These are phyloP conservation scores for Ogataea glucozyma DNA, from an alignment of 805 yeast genomes.

Conservation along the genomic window DNA sequence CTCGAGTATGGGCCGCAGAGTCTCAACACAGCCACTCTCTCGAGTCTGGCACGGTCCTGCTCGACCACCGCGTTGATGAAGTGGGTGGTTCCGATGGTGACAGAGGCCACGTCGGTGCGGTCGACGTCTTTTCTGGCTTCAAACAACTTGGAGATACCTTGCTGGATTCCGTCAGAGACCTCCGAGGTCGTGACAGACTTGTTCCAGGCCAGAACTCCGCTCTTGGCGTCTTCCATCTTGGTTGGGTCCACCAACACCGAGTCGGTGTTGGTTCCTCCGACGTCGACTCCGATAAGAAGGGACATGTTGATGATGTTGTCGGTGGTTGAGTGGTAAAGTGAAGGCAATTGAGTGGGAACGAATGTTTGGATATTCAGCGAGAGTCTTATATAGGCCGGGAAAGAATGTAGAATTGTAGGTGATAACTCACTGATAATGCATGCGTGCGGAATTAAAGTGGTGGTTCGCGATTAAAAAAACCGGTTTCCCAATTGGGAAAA, in stretches of 20 bases:
- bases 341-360: background rate
- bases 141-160: constrained; percentile 39
- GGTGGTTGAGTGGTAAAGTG: background rate
- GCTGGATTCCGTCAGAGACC: constrained; percentile 44
- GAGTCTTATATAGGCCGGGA: no score
- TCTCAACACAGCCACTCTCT: constrained; percentile 47
- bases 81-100: constrained; percentile 55
- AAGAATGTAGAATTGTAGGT: no score
- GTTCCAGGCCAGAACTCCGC: constrained; percentile 43
- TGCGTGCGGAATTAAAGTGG: background rate
- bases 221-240: constrained; percentile 19
- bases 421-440: background rate
- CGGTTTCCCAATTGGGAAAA: background rate
- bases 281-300: constrained; percentile 47
- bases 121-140: constrained; percentile 20
- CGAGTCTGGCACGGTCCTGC: constrained; percentile 43
- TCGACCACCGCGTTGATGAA: constrained; percentile 53
- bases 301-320: background rate
- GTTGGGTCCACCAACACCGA: constrained; percentile 45
- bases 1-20: constrained; percentile 45
- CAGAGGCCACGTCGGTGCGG: constrained; percentile 38
- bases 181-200: constrained; percentile 47
- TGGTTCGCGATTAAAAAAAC: background rate
- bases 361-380: background rate
- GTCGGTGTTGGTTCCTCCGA: constrained; percentile 55